Conservation (phyloP, 1,284 basidiomycete species). For the Spongiforma sp. region DNA sequence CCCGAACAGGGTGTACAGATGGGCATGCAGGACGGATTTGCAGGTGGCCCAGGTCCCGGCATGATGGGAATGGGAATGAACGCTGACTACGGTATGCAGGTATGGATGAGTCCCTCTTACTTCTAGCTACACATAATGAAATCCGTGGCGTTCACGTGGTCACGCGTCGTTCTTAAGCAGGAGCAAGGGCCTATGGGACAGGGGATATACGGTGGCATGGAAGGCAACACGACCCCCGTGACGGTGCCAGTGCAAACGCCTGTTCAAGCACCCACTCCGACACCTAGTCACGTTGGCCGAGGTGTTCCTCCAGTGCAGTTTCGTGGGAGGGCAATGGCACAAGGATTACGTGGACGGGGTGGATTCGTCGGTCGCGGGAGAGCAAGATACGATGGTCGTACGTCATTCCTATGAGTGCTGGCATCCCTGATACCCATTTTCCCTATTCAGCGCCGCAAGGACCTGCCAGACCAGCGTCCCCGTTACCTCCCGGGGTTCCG, state of each 20-base stretch:
- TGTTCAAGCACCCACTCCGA: slow-evolving; percentile 38
- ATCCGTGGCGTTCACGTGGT: slow-evolving; percentile 38
- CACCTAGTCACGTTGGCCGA: slow-evolving; percentile 45
- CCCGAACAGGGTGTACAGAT: slow-evolving; percentile 50
- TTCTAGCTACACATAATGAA: slow-evolving; percentile 46
- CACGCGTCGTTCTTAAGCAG: slow-evolving; percentile 38
- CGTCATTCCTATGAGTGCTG: slow-evolving; percentile 25
- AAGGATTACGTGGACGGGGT: slow-evolving; percentile 45
- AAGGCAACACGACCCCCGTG: slow-evolving; percentile 45
- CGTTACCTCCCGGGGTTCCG: slow-evolving; percentile 80
- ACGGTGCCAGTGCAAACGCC: slow-evolving; percentile 38
- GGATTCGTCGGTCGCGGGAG: slow-evolving; percentile 56
- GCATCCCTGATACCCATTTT: slow-evolving; percentile 8
- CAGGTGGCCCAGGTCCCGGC: slow-evolving; percentile 46
- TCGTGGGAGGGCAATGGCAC: slow-evolving; percentile 57
- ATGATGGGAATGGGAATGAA: slow-evolving; percentile 62
- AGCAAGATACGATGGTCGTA: slow-evolving; percentile 48
- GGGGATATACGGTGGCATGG: slow-evolving; percentile 62
- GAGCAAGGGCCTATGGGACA: slow-evolving; percentile 51
- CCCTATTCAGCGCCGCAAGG: slow-evolving; percentile 45
- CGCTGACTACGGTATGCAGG: slow-evolving; percentile 66
- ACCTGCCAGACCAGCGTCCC: slow-evolving; percentile 77
- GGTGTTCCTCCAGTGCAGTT: slow-evolving; percentile 56
- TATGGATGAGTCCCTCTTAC: slow-evolving; percentile 44
- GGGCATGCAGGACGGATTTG: slow-evolving; percentile 53